Evolutionary conservation across 257 asterid species (phyloP), one percentile per base, ranked within the genome.

Genomic region (Nicotiana obtusifolia): DNA sequence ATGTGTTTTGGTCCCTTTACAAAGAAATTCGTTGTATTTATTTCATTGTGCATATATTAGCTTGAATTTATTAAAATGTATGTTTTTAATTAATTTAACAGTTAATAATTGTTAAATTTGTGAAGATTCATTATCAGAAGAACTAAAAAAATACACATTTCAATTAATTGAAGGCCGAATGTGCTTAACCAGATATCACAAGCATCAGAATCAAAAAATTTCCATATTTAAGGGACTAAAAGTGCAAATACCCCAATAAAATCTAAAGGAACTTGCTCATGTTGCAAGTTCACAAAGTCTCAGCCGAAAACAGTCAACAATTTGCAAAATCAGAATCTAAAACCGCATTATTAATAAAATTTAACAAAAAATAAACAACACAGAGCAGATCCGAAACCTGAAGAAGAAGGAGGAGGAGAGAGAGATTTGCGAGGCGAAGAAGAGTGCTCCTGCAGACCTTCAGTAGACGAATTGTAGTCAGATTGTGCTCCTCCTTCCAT

Each of bases 401-500:
- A 22, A 15, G 35, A 20, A 15, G 33, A 41, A 20, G 57, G 59
- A 41, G 78, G 78, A 20, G 78, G 78, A 71, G 78, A 71, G 13
- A 41, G 78, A 71, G 57, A 71, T 71, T 44, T 71, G 59, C 20
- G 57, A 69, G 77, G 77, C n/a, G 77, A 41, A 37, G 57, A 69
- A 69, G 56, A 37, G 33, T 69, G 78, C 15, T 71, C 59, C n/a
- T 71, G 78, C 14, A 71, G 2, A 71, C 78, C 77, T 37, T 53
- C 59, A 44, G 78, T 22, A 5, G 78, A 71, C 8, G 78, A 71
- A 71, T 71, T 71, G 59, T 71, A 71, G 7, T 71, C 78, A 44
- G 57, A 69, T 69, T 69, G 57, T 37, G n/a, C 77, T 69, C 56
- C 56, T 13, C 59, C 78, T 71, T 41, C 78, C 78, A 71, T 71